These are phyloP conservation scores for Macroventuria anomochaeta DNA, from an alignment of 2,329 filamentous ascomycete genomes.

Conservation along the genomic window DNA sequence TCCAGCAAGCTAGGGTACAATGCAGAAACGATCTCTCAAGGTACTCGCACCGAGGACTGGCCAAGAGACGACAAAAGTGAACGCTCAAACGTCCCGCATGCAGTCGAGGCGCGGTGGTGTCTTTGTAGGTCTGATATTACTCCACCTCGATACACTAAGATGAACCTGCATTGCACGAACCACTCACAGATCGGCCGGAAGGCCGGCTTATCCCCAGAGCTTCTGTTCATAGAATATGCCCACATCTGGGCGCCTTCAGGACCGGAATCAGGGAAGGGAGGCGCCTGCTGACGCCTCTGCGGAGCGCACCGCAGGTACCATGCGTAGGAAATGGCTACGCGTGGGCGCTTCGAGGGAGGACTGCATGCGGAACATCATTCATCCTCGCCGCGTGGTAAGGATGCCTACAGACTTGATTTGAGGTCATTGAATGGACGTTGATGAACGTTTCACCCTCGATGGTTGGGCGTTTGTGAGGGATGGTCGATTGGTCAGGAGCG, in stretches of 20 bases:
- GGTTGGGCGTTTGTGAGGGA: slow-evolving; percentile 29
- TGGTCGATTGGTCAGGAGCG: slow-evolving; percentile 26
- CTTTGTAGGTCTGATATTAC: slow-evolving; percentile 42
- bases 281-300: slow-evolving; percentile 43
- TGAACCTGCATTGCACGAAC: slow-evolving; percentile 27
- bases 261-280: slow-evolving; percentile 29
- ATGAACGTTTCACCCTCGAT: slow-evolving; percentile 26
- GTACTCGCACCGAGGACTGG: slow-evolving; percentile 7
- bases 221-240: slow-evolving; percentile 29
- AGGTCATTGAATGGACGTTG: slow-evolving; percentile 32
- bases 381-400: slow-evolving; percentile 31
- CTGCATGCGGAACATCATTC: slow-evolving; percentile 28
- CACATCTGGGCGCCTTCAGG: slow-evolving; percentile 33
- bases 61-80: slow-evolving; percentile 25
- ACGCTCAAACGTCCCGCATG: slow-evolving; percentile 30
- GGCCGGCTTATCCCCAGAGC: slow-evolving; percentile 21
- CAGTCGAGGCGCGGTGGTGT: slow-evolving; percentile 33
- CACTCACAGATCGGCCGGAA: slow-evolving; percentile 38
- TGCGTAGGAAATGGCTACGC: slow-evolving; percentile 27
- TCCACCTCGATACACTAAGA: slow-evolving; percentile 34
- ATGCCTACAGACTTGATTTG: background rate
- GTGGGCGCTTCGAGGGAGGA: slow-evolving; percentile 38
- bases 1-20: slow-evolving; percentile 34
- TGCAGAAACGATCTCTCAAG: background rate
- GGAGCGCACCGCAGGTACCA: slow-evolving; percentile 20